phyloP scores from a whole-genome alignment of 2,329 filamentous ascomycete genomes.

The Exophiala viscosa region DNA sequence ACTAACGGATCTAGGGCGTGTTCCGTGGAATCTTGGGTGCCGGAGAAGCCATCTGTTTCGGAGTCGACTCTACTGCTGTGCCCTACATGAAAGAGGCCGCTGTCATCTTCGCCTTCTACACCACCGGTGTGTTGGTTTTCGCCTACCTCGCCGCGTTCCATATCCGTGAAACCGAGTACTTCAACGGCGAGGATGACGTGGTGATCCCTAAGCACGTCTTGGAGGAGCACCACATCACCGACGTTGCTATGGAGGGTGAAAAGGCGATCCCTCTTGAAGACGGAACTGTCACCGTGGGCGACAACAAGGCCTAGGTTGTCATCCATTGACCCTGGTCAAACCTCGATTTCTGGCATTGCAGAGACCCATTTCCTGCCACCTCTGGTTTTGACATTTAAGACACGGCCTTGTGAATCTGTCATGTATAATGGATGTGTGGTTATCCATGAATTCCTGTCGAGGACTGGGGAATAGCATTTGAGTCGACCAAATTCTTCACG shows the following conservation, averaged over 20 bases:
- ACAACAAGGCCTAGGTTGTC: slow-evolving; percentile 4
- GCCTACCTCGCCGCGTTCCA: slow-evolving; percentile 8
- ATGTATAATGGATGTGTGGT: too few relatives aligned
- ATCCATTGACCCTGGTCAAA: too few relatives aligned
- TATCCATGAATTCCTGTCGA: too few relatives aligned
- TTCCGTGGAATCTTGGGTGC: slow-evolving; percentile 7
- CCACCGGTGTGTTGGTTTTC: slow-evolving; percentile 4
- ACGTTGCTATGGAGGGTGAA: neutral
- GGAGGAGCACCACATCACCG: slow-evolving; percentile 2
- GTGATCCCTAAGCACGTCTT: slow-evolving; percentile 13
- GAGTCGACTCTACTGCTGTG: slow-evolving; percentile 10
- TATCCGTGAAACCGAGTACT: slow-evolving; percentile 11
- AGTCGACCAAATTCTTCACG: too few relatives aligned
- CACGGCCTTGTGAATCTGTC: too few relatives aligned
- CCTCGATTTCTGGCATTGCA: too few relatives aligned
- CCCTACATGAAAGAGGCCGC: slow-evolving; percentile 14
- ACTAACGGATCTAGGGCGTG: slow-evolving; percentile 8
- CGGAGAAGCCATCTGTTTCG: slow-evolving; percentile 16
- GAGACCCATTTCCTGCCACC: too few relatives aligned
- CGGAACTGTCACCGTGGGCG: neutral
- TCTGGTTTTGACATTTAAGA: too few relatives aligned
- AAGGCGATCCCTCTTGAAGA: slow-evolving; percentile 1
- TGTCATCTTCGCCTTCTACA: slow-evolving; percentile 10
- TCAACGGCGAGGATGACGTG: slow-evolving; percentile 13
- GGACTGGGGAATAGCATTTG: too few relatives aligned